Base-by-base conservation (phyloP, 2,329 filamentous ascomycete genomes). In the Dactylonectria estremocensis region DNA sequence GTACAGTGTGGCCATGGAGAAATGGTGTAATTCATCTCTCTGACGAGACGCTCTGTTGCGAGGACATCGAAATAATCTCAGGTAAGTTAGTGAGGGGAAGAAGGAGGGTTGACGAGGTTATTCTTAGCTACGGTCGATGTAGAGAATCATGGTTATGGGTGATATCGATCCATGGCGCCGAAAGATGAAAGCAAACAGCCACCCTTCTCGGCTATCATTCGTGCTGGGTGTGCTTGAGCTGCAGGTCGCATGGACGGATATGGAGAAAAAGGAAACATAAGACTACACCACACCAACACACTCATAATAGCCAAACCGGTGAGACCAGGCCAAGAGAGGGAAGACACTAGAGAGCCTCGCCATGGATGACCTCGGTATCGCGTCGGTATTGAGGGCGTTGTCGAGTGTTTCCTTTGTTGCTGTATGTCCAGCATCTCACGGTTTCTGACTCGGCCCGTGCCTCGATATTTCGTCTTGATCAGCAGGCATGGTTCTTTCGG, bases 121-220 rank as follows among this genome's bases (percentile, higher is more conserved):
- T 66, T 66, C 64, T 66, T 66, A 54, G 50, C 50, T 20, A 13
- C 28, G 55, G 16, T 48, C 33, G 46, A 28, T 18, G 24, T n/a
- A 49, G 59, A 61, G 48, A 45, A 64, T 64, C 54, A 66, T 53
- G 48, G 61, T 46, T 46, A 61, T 53, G 50, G 50, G 28, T 45
- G 35, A 49, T 58, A 54, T 24, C 37, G 61, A 64, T 64, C 61
- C 61, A 58, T 58, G 35, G 46, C 49, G 49, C 20, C 20, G 28
- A 35, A 46, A 24, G n/a, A 50, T 18, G 55, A 24, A 24, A 52
- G 56, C 50, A 35, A 53, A 53, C 50, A 53, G 31, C 40, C 22
- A 28, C 22, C 33, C 45, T 57, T 16, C 45, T 57, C 13, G 31
- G 46, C 45, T 46, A 16, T 40, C 24, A 66, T 61, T 66, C 52